Percentiles rank a stretch among this genome's conserved stretches.
Evolutionary conservation across 306 rosid species (phyloP).

Genomic region (Spatholobus suberectus): DNA sequence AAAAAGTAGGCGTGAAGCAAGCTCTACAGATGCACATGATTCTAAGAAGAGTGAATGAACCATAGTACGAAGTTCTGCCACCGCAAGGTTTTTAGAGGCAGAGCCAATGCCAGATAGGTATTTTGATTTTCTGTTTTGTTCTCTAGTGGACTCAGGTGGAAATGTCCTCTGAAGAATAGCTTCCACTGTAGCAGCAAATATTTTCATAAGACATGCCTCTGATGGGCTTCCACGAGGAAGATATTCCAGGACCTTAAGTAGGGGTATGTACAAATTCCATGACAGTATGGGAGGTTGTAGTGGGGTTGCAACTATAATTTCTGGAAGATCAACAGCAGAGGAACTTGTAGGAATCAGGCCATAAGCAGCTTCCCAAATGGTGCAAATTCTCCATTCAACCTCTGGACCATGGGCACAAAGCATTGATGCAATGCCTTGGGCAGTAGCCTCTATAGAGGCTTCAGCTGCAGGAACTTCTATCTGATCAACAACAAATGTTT

Average conservation of each 20-base stretch:
- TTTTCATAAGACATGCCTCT: constrained; percentile 97
- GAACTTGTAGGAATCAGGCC: constrained; percentile 96
- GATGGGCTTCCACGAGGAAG: constrained; percentile 99
- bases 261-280: constrained; percentile 96
- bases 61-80: constrained; percentile 98
- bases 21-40: constrained; percentile 94
- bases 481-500: constrained; percentile 54
- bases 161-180: constrained; percentile 92
- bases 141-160: constrained; percentile 71
- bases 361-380: constrained; percentile 99
- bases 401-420: constrained; percentile 99
- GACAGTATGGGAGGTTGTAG: constrained; percentile 89
- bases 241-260: constrained; percentile 93
- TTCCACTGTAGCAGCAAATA: constrained; percentile 97
- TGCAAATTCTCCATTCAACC: constrained; percentile 99
- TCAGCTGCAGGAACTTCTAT: constrained; percentile 94
- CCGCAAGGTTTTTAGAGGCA: constrained; percentile 92
- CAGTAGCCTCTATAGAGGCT: constrained; percentile 97
- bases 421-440: constrained; percentile 98
- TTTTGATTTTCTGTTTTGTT: constrained; percentile 78
- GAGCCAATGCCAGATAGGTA: constrained; percentile 75
- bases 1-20: constrained; percentile 92
- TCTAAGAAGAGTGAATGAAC: constrained; percentile 97
- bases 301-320: constrained; percentile 90
- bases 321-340: constrained; percentile 96